Base-by-base conservation (phyloP, 257 asterid genomes). In the Solanum etuberosum region DNA sequence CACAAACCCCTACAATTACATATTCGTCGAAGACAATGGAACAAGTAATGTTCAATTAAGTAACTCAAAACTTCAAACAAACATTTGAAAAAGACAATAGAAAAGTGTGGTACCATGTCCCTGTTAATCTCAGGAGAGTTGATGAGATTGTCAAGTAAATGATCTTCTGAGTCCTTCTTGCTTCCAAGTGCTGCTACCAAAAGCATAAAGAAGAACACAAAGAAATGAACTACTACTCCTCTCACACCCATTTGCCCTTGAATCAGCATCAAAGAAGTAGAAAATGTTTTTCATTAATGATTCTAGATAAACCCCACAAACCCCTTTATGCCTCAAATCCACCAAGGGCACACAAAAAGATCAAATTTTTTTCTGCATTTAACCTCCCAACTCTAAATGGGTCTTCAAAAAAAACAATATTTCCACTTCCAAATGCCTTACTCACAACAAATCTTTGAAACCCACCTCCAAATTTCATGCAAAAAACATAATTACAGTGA, bases 31-130 rank as follows among this genome's bases (percentile, higher is more conserved):
- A 37, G 20, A 27, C 11, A 43, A 78, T 10, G 63, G 25, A 1
- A 27, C 84, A 29, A 27, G 67, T 46, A 80, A 80, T 46, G 40
- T 34, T 27, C 42, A 80, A 43, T 15, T 2, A 78, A 78, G 16
- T 80, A 46, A 74, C 48, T 74, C 54, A 21, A 80, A 80, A 14
- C n/a, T 25, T 77, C 27, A 77, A n/a, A 77, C 8, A 16, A 40
- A 77, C 37, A 77, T 77, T 77, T 77, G 57, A 27, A 59, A 74
- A 71, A 76, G 61, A 85, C 25, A 63, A 88, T 16, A 54, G 87
- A n/a, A 83, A 10, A 91, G 61, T 71, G 43, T 10, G 59, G 83
- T 92, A 95, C 97, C 98, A 88, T 87, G 74, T 92, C 93, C 86
- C 88, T 91, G 82, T 93, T 92, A 27, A 90, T 89, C 90, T 91